Percentiles rank a stretch among this genome's conserved stretches.
These are phyloP conservation scores for Protea cynaroides DNA, from an alignment of 164 flowering plant genomes.

Conservation along the genomic window DNA sequence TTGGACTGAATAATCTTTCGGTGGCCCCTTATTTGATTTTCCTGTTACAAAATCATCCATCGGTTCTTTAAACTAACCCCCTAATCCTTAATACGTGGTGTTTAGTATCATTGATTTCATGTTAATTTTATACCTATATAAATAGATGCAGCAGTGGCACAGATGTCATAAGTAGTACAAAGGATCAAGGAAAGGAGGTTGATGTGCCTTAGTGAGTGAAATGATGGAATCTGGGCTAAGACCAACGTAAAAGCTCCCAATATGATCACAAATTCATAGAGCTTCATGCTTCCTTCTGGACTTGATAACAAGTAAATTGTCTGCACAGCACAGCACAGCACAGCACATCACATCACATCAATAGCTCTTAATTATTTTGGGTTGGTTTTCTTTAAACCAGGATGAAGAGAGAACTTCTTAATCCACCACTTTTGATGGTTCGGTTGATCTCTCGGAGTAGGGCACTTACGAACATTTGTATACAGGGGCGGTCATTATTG, in stretches of 20 bases:
- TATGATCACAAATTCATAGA: conserved; percentile 62
- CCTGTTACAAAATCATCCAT: conserved; percentile 30
- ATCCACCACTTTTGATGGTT: too few species aligned
- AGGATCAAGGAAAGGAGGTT: conserved; percentile 68
- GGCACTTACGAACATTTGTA: too few species aligned
- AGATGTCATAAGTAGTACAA: conserved; percentile 66
- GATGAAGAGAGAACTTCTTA: too few species aligned
- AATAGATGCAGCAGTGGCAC: conserved; percentile 70
- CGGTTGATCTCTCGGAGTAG: too few species aligned
- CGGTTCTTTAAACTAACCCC: neutral
- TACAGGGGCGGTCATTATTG: too few species aligned
- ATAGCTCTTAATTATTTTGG: too few species aligned
- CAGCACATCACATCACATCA: too few species aligned
- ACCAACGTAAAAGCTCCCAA: conserved; percentile 69
- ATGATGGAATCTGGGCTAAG: conserved; percentile 89
- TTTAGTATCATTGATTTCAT: neutral
- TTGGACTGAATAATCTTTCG: conserved; percentile 52
- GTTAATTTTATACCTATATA: conserved; percentile 42
- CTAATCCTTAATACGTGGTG: neutral
- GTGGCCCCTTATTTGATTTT: conserved; percentile 50
- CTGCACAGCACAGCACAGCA: too few species aligned
- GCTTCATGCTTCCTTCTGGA: conserved; percentile 64
- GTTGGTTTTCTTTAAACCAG: too few species aligned
- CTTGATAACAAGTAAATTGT: conserved; percentile 53
- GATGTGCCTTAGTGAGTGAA: conserved; percentile 89